phyloP scores from a whole-genome alignment of 768 basidiomycete genomes.

The Cantharellus cinnabarinus region DNA sequence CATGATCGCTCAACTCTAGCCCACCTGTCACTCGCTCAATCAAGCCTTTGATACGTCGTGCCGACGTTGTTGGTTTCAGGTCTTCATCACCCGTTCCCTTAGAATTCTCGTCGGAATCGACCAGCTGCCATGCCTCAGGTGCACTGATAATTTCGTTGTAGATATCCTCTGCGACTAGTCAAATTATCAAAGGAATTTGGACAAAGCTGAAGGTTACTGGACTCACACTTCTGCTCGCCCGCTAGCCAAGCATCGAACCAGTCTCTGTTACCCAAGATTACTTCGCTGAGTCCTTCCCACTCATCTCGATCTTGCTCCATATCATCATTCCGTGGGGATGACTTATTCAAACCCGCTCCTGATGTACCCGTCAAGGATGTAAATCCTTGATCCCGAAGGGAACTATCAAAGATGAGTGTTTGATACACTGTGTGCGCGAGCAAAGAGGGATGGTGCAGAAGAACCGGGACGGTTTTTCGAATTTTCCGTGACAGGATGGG shows the following conservation, averaged over 20 bases:
- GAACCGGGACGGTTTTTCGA: conserved; percentile 43
- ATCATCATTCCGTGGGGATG: conserved; percentile 11
- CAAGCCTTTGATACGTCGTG: conserved; percentile 62
- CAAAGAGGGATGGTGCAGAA: conserved; percentile 61
- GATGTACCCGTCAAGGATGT: conserved; percentile 30
- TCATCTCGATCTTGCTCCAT: conserved; percentile 10
- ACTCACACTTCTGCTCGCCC: conserved; percentile 75
- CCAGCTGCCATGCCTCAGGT: conserved; percentile 69
- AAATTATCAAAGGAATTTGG: background rate
- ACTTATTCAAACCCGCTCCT: conserved; percentile 13
- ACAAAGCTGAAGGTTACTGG: background rate
- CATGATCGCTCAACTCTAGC: conserved; percentile 6
- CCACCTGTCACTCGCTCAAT: conserved; percentile 82
- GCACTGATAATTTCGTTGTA: conserved; percentile 68
- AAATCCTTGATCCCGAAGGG: conserved; percentile 57
- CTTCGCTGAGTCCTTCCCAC: conserved; percentile 65
- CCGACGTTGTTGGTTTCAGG: conserved; percentile 58
- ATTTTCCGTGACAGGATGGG: conserved; percentile 63
- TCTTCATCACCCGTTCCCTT: conserved; percentile 19
- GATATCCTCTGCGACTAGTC: conserved; percentile 64
- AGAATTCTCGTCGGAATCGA: conserved; percentile 31
- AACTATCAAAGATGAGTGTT: conserved; percentile 68
- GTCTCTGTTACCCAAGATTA: conserved; percentile 60
- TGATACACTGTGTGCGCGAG: conserved; percentile 94
- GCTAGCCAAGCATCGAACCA: conserved; percentile 87